Percentiles rank a stretch among this genome's conserved stretches.
phyloP scores from a whole-genome alignment of 2,329 filamentous ascomycete species.

The Fusarium palustre region DNA sequence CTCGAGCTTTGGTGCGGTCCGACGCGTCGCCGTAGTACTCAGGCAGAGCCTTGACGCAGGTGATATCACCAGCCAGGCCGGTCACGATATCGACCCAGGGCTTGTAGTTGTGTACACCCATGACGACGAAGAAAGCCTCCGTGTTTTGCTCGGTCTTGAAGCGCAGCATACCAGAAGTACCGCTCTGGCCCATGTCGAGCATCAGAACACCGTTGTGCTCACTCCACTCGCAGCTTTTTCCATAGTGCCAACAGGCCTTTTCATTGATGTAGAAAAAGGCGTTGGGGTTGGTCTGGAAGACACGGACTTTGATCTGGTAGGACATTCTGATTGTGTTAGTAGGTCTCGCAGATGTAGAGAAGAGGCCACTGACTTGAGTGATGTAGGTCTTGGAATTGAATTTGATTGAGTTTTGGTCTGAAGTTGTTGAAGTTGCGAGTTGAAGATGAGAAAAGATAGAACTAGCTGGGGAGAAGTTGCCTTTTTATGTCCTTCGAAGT shows the following conservation, averaged over 20 bases:
- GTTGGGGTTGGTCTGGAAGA: constrained; percentile 39
- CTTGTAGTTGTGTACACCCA: constrained; percentile 40
- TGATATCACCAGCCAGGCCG: constrained; percentile 29
- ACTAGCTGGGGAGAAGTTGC: rapidly evolving
- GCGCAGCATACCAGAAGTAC: constrained; percentile 36
- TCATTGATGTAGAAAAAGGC: constrained; percentile 39
- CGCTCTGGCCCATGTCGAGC: constrained; percentile 36
- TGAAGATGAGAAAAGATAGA: background rate
- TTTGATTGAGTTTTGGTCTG: background rate
- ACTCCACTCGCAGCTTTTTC: constrained; percentile 28
- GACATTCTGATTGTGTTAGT: constrained; percentile 28
- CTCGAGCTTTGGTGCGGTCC: constrained; percentile 15
- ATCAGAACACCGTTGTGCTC: constrained; percentile 22
- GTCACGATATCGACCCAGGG: constrained; percentile 39
- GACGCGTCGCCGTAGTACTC: constrained; percentile 35
- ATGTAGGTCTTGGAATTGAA: background rate
- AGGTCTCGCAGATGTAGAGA: rapidly evolving
- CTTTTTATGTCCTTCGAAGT: background rate
- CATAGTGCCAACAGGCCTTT: constrained; percentile 39
- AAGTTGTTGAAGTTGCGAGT: background rate
- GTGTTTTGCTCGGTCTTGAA: constrained; percentile 40
- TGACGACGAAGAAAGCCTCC: constrained; percentile 36
- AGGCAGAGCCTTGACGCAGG: constrained; percentile 34
- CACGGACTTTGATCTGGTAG: constrained; percentile 40
- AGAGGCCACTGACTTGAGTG: background rate